These are phyloP conservation scores for Nemania serpens DNA, from an alignment of 2,329 filamentous ascomycete genomes.

Conservation along the genomic window DNA sequence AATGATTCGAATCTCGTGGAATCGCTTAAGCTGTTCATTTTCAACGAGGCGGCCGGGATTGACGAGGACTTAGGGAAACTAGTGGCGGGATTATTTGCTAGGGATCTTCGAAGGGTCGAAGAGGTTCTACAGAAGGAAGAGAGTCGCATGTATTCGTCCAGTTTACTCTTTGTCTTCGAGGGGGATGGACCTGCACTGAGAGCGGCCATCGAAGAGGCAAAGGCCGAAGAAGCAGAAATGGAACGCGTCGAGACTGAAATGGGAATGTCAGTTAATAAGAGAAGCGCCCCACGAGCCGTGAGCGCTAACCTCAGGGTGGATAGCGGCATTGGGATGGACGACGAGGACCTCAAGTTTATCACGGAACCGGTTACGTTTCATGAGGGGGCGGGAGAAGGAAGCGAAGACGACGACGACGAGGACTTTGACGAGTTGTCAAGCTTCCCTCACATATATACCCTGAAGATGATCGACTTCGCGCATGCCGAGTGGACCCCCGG, in stretches of 20 bases:
- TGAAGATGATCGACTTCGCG: conserved; percentile 96
- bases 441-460: conserved; percentile 64
- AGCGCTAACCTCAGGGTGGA: conserved; percentile 53
- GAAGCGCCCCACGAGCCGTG: conserved; percentile 31
- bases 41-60: conserved; percentile 62
- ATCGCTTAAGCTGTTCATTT: conserved; percentile 62
- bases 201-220: conserved; percentile 59
- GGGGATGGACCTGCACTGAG: conserved; percentile 62
- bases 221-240: conserved; percentile 38
- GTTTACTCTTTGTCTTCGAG: conserved; percentile 67
- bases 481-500: conserved; percentile 86
- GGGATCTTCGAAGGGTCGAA: conserved; percentile 58
- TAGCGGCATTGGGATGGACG: conserved; percentile 58
- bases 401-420: conserved; percentile 53
- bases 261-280: conserved; percentile 40
- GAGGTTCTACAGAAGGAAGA: conserved; percentile 59
- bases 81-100: conserved; percentile 58
- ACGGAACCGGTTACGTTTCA: conserved; percentile 23
- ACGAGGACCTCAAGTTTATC: conserved; percentile 47
- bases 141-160: conserved; percentile 67
- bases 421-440: conserved; percentile 60
- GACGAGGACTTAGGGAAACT: conserved; percentile 61
- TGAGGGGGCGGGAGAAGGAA: conserved; percentile 42
- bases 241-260: conserved; percentile 39
- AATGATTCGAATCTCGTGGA: conserved; percentile 59